Evolutionary conservation across 169 alveolate species (phyloP), one percentile per base, ranked within the genome.

Genomic region (Eimeria zaria): DNA sequence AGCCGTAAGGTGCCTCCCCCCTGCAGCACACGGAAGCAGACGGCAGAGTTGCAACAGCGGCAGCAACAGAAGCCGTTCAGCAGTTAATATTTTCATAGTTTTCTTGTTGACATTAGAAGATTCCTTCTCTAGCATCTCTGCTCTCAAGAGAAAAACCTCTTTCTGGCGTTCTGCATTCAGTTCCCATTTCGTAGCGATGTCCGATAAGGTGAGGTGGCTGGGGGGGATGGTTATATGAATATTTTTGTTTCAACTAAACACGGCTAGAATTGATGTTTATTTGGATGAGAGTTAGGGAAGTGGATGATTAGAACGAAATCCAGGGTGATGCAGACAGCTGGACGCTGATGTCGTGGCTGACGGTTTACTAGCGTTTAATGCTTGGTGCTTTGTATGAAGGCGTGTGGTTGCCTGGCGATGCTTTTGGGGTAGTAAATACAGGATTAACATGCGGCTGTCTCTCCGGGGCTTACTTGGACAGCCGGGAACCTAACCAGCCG

Each of bases 11-110:
- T 39, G 83, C 55, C 55, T 39, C 55, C 53, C 83, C 51, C 55
- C 51, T 73, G n/a, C 83, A 73, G 83, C 53, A 73, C 83, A 73
- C 83, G 53, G 83, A 69, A 73, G 83, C 83, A 73, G 53, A 39
- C 36, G 83, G 33, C 36, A 53, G 36, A 73, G 39, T 33, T 20
- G 48, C 51, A 36, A 6, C 55, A 73, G 53, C 55, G 30, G 53
- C 30, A 6, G 5, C 67, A 58, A 16, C 30, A 39, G 5, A 39
- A 51, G 39, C n/a, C 33, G 5, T 41, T 18, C 12, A 18, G 33
- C 83, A 73, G n/a, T 73, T 20, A 20, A 39, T 73, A 44, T 16
- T 39, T 73, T 39, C 33, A 11, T 5, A 16, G 2, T 18, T 4
- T 73, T 39, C 51, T 73, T 20, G 33, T 39, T 39, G 55, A 27